These are phyloP conservation scores for Solanum pimpinellifolium DNA, from an alignment of 257 asterid genomes.

Conservation along the genomic window DNA sequence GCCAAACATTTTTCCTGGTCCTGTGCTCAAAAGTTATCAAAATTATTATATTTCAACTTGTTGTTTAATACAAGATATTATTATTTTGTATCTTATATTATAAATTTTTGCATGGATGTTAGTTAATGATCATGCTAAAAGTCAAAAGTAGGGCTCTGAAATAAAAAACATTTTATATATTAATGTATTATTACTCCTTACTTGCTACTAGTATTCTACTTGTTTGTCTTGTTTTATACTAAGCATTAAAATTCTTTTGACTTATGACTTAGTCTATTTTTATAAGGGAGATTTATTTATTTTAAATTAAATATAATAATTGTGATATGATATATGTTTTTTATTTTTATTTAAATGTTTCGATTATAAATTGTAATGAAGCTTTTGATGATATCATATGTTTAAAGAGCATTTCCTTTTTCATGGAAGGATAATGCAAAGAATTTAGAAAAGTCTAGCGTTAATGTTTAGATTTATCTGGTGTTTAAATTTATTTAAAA, in stretches of 20 bases:
- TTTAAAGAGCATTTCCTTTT: not conserved
- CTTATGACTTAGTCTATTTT: not conserved
- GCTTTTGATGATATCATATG: not conserved
- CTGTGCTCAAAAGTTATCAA: not conserved
- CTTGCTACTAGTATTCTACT: not conserved
- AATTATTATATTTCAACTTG: slow-evolving; percentile 11
- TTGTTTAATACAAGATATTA: not conserved
- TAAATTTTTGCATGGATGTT: not conserved
- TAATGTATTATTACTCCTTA: not conserved
- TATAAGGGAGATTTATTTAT: too few species aligned
- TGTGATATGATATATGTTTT: not conserved
- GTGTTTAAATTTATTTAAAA: too few species aligned
- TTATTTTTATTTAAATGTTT: fast-evolving
- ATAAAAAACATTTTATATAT: slow-evolving; percentile 6
- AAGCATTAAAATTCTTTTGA: not conserved
- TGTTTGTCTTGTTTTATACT: slow-evolving; percentile 7
- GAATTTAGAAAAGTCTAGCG: too few species aligned
- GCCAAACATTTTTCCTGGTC: slow-evolving; percentile 10
- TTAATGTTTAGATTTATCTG: too few species aligned
- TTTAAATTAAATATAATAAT: too few species aligned
- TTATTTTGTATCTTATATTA: not conserved
- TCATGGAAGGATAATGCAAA: not conserved
- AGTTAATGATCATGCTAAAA: slow-evolving; percentile 7
- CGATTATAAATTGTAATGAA: not conserved
- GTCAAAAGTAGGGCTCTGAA: slow-evolving; percentile 21